Percentiles rank a stretch among this genome's conserved stretches.
Conservation (phyloP, 371 early-diverging fungal genomes). For the Mortierella sp. region DNA sequence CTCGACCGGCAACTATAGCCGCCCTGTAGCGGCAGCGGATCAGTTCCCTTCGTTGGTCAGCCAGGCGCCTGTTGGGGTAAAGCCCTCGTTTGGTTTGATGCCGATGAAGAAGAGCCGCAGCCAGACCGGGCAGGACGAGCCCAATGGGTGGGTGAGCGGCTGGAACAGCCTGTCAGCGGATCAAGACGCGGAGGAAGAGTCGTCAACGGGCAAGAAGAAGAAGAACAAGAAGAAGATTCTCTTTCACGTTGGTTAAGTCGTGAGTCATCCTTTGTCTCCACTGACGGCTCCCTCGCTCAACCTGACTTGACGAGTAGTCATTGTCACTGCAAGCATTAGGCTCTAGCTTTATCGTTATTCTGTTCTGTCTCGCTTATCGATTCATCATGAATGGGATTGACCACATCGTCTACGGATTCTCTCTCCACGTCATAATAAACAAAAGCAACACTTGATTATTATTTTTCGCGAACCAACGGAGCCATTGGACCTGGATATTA, state of each 20-base stretch:
- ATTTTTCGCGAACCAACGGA: no score
- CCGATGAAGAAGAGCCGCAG: conserved; percentile 57
- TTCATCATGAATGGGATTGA: no score
- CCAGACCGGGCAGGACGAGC: conserved; percentile 40
- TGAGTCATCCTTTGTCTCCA: neutral
- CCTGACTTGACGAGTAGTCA: neutral
- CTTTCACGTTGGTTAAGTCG: conserved; percentile 67
- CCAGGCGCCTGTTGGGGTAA: conserved; percentile 38
- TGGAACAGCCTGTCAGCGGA: conserved; percentile 28
- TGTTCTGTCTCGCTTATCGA: no score
- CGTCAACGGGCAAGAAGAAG: conserved; percentile 68
- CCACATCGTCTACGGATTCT: neutral
- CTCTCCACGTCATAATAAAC: neutral
- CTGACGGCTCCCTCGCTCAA: neutral
- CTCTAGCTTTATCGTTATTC: no score
- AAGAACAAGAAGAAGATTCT: conserved; percentile 68
- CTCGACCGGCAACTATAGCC: conserved; percentile 18
- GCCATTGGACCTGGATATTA: no score
- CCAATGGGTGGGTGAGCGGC: conserved; percentile 53
- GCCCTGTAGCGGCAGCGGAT: conserved; percentile 23
- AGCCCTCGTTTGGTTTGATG: conserved; percentile 64
- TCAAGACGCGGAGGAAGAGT: conserved; percentile 26
- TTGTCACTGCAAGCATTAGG: neutral
- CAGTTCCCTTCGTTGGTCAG: conserved; percentile 47
- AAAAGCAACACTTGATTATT: no score